phyloP scores from a whole-genome alignment of 2,329 filamentous ascomycete genomes.

The Bipolaris oryzae region DNA sequence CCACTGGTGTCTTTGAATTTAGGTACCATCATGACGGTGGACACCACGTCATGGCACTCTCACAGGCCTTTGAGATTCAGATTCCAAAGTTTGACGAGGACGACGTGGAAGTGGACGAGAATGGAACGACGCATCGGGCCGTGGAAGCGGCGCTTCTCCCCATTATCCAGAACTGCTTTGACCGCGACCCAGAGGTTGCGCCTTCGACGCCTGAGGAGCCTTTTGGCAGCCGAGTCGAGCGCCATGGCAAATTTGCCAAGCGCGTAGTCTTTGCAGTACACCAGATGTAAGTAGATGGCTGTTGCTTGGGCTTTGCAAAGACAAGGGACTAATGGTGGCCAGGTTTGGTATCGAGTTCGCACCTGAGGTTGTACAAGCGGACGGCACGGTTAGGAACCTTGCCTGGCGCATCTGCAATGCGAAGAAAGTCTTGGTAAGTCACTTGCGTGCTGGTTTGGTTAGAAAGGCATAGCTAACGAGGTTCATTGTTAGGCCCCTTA shows the following conservation, averaged over 20 bases:
- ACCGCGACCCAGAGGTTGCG: conserved; percentile 88
- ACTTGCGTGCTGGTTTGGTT: neutral
- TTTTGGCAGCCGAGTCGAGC: conserved; percentile 84
- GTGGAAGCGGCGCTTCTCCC: conserved; percentile 81
- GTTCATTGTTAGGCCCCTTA: conserved; percentile 50
- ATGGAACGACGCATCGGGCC: conserved; percentile 67
- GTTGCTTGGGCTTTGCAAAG: neutral
- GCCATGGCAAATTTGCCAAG: conserved; percentile 86
- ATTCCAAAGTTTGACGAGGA: conserved; percentile 83
- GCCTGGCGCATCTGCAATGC: conserved; percentile 96
- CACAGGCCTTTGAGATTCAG: conserved; percentile 87
- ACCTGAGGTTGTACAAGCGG: conserved; percentile 86
- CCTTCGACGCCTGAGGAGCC: conserved; percentile 77
- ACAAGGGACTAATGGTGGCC: neutral
- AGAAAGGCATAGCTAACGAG: conserved; percentile 5
- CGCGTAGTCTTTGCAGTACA: conserved; percentile 92
- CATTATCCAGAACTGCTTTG: conserved; percentile 88
- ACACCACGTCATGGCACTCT: conserved; percentile 93
- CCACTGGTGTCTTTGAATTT: conserved; percentile 93
- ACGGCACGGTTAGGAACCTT: conserved; percentile 87
- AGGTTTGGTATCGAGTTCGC: conserved; percentile 93
- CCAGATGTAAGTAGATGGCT: conserved; percentile 71
- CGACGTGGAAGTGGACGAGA: conserved; percentile 63
- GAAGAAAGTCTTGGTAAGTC: conserved; percentile 86
- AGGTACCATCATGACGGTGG: conserved; percentile 93